Percentiles rank a stretch among this genome's conserved stretches.
phyloP scores from a whole-genome alignment of 208 protist genomes.

The Wallacemonas sp. region DNA sequence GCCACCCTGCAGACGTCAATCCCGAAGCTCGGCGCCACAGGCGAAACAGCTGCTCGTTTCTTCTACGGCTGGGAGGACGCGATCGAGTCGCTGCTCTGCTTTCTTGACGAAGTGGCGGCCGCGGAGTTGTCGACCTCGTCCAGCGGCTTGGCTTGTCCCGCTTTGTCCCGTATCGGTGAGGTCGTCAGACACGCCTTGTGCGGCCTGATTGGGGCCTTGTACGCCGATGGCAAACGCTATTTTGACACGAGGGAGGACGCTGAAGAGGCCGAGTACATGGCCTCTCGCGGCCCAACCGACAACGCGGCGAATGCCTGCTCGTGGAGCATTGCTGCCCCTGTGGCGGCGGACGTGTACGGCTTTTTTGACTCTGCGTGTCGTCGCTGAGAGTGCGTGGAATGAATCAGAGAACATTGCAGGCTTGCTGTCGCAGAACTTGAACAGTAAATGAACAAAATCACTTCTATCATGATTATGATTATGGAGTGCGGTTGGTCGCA shows the following conservation, averaged over 20 bases:
- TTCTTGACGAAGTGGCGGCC: constrained; percentile 26
- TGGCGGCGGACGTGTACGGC: constrained; percentile 9
- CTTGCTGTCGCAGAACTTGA: no score
- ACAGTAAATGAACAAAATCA: no score
- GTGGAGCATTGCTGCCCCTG: constrained; percentile 37
- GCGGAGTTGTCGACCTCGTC: neutral
- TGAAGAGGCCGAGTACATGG: neutral
- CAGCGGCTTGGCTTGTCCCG: neutral
- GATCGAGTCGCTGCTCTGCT: constrained; percentile 48
- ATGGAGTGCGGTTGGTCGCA: no score
- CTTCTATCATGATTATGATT: no score
- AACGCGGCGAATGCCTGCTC: constrained; percentile 1
- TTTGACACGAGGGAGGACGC: constrained; percentile 17
- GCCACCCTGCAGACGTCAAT: neutral
- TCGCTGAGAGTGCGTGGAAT: neutral
- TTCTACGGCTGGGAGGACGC: constrained; percentile 47
- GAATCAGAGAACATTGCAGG: no score
- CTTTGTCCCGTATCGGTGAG: neutral
- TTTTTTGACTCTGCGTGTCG: constrained; percentile 14
- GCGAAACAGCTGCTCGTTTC: neutral
- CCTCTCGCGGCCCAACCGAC: neutral
- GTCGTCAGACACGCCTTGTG: constrained; percentile 26
- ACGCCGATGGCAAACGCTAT: constrained; percentile 18
- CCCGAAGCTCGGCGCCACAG: neutral
- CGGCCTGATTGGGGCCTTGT: constrained; percentile 22